These are phyloP conservation scores for Phytophthora tubulina DNA, from an alignment of 352 stramenopile species.

Conservation along the genomic window DNA sequence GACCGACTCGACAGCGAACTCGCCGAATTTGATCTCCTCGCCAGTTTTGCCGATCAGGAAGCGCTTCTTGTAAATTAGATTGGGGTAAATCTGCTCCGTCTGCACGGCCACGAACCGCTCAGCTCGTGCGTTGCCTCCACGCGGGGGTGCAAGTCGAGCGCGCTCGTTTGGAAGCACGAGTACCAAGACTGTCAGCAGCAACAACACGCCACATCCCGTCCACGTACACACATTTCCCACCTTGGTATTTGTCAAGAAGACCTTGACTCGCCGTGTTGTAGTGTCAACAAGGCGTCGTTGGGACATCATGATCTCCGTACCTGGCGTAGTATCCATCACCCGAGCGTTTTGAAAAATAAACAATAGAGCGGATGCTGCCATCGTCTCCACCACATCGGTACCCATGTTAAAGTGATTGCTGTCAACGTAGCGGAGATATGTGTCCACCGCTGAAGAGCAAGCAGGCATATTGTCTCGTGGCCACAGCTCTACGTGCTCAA, in stretches of 20 bases:
- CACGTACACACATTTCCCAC: constrained; percentile 62
- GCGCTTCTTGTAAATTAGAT: constrained; percentile 84
- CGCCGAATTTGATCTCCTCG: constrained; percentile 76
- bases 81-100: constrained; percentile 78
- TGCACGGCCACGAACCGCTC: constrained; percentile 76
- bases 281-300: constrained; percentile 43
- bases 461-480: not conserved
- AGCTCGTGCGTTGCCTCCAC: constrained; percentile 62
- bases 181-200: constrained; percentile 60
- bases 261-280: constrained; percentile 36
- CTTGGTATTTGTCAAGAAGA: constrained; percentile 71
- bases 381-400: constrained; percentile 42
- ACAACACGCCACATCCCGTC: constrained; percentile 52
- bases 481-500: constrained; percentile 34
- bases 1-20: constrained; percentile 75
- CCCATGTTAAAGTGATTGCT: constrained; percentile 45
- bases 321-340: constrained; percentile 38
- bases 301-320: constrained; percentile 20
- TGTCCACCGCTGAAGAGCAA: constrained; percentile 43
- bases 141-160: constrained; percentile 54
- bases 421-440: constrained; percentile 46
- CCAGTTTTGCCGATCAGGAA: constrained; percentile 77
- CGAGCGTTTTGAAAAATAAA: constrained; percentile 68
- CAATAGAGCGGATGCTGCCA: constrained; percentile 54
- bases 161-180: constrained; percentile 64